Conservation (phyloP, 768 basidiomycete species). For the Suillus subalutaceus region DNA sequence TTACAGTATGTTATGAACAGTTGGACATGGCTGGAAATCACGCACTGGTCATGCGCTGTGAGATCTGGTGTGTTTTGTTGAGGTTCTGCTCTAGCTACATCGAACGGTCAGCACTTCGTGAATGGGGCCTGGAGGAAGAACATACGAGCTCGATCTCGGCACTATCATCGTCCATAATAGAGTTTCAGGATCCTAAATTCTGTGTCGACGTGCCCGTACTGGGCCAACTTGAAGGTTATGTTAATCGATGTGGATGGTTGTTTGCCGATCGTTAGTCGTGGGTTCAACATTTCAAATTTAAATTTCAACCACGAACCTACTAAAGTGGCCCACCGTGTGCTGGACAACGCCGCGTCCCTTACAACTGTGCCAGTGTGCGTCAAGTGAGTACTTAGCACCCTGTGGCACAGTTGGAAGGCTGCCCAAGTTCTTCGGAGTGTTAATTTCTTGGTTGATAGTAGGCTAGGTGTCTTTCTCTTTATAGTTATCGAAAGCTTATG, state of each 20-base stretch:
- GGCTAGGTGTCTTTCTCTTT: background rate
- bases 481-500: background rate
- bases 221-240: background rate
- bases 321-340: background rate
- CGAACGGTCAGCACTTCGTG: background rate
- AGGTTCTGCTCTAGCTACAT: constrained; percentile 82
- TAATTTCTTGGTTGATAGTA: background rate
- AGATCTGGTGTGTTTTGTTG: constrained; percentile 83
- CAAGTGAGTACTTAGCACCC: too few relatives aligned
- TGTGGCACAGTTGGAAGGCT: background rate
- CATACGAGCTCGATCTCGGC: constrained; percentile 75
- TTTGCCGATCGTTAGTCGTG: background rate
- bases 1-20: constrained; percentile 27
- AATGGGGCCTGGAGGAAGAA: constrained; percentile 6
- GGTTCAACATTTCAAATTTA: too few relatives aligned
- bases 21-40: constrained; percentile 2
- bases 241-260: background rate
- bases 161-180: constrained; percentile 58
- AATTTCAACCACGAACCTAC: background rate
- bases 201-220: background rate
- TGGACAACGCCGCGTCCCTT: background rate
- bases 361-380: background rate
- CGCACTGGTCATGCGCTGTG: constrained; percentile 85
- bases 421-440: background rate
- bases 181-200: background rate